Evolutionary conservation across 768 basidiomycete genomes (phyloP), one percentile per base, ranked within the genome.

Genomic region (Collybia sp.): DNA sequence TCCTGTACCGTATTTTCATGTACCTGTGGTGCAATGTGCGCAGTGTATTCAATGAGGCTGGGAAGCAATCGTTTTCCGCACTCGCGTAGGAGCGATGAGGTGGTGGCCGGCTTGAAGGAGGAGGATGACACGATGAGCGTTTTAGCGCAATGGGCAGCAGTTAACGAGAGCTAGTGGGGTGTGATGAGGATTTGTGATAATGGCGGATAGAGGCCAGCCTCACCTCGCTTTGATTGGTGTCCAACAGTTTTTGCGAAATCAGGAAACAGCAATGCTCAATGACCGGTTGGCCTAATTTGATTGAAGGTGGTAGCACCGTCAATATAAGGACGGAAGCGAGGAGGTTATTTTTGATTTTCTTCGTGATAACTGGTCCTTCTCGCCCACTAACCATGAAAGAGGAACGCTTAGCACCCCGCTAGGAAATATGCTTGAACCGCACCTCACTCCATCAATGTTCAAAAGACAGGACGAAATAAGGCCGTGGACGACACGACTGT

Each of bases 391-490:
- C n/a, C 50, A 15, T 15, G 42, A 44, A 35, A 51, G n/a, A 40
- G 16, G 18, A 17, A 18, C 18, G 42, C 30, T 44, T 17, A 40
- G 37, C 4, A 10, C 30, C 40, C 8, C 20, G 44, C 39, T 40
- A 25, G 3, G 8, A 25, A 8, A 25, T 25, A 25, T 25, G 25
- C 4, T 4, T 25, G 8, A 25, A 8, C 25, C 82, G 49, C 42
- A 93, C 93, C 93, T 79, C 86, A 96, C 93, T 50, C 85, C 88
- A 57, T 97, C 94, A 17, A 97, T 75, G 58, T 95, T 88, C 40
- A 84, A 69, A 30, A 97, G 66, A 57, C 90, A 93, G 0, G 85
- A 76, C 0, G 91, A 94, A n/a, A 97, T 66, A 15, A 96, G 63
- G 15, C 89, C 88, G 58, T 95, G 87, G 0, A 89, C 65, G 12